Conservation (phyloP, 2,329 filamentous ascomycete genomes). For the Neonectria punicea region DNA sequence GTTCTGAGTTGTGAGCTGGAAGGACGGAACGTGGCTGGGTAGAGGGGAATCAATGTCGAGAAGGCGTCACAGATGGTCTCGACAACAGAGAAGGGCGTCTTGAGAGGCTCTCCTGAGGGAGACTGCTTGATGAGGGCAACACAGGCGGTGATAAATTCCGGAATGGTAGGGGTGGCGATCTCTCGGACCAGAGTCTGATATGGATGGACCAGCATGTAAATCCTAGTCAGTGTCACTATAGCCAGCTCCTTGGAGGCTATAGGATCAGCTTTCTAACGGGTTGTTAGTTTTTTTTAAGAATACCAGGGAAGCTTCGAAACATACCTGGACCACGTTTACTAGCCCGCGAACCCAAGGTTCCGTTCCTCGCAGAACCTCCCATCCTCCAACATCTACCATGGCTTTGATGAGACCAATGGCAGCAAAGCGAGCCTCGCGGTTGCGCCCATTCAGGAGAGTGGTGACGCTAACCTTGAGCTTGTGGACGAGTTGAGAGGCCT, state of each 20-base stretch:
- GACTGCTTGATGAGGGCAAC: conserved; percentile 70
- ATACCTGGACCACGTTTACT: conserved; percentile 77
- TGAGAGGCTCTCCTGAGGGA: conserved; percentile 40
- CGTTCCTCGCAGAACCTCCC: conserved; percentile 79
- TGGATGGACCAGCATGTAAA: conserved; percentile 84
- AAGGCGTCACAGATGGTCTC: conserved; percentile 79
- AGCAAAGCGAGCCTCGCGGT: conserved; percentile 77
- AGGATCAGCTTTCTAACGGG: conserved; percentile 77
- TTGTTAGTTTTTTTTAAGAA: conserved; percentile 31
- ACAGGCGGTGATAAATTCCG: conserved; percentile 78
- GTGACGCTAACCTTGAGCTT: conserved; percentile 83
- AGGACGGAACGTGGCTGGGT: conserved; percentile 85
- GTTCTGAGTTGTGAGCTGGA: conserved; percentile 75
- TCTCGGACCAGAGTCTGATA: conserved; percentile 87
- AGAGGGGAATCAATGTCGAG: conserved; percentile 76
- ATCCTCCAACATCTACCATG: conserved; percentile 83
- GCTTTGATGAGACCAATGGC: conserved; percentile 84
- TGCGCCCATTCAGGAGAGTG: conserved; percentile 81
- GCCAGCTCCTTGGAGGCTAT: conserved; percentile 78
- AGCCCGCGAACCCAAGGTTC: conserved; percentile 83
- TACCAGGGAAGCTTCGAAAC: conserved; percentile 24
- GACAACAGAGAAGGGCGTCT: conserved; percentile 61
- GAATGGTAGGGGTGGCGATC: conserved; percentile 84
- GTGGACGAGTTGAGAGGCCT: conserved; percentile 77
- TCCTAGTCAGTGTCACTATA: conserved; percentile 81